phyloP scores from a whole-genome alignment of 108 stramenopile species.

The Nitzschia sp. region DNA sequence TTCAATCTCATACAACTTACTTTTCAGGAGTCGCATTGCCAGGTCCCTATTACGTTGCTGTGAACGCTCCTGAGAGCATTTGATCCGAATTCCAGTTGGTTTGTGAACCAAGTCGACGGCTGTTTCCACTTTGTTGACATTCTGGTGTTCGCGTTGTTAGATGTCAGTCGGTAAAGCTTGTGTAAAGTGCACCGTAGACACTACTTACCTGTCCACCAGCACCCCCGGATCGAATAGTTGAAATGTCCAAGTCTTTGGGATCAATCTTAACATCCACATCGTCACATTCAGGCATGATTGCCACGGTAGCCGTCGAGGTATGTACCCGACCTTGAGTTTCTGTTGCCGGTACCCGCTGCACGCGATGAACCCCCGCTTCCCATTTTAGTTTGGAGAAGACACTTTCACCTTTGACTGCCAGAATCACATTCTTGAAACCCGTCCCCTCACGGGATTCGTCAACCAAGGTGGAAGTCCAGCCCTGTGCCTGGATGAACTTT shows the following conservation, averaged over 20 bases:
- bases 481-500: conserved; percentile 71
- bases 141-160: conserved; percentile 37
- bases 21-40: conserved; percentile 92
- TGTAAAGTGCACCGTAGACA: not conserved
- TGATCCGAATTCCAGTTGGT: conserved; percentile 94
- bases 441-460: conserved; percentile 82
- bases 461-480: conserved; percentile 83
- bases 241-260: conserved; percentile 84
- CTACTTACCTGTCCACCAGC: conserved; percentile 86
- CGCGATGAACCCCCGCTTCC: conserved; percentile 97
- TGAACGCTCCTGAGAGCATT: conserved; percentile 95
- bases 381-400: conserved; percentile 91
- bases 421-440: conserved; percentile 85
- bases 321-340: conserved; percentile 91
- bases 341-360: conserved; percentile 97
- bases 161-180: not conserved
- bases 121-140: conserved; percentile 99
- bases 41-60: conserved; percentile 94
- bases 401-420: conserved; percentile 80
- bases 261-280: conserved; percentile 85
- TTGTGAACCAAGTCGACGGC: conserved; percentile 94
- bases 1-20: conserved; percentile 85
- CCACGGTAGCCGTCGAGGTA: conserved; percentile 94
- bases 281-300: conserved; percentile 88
- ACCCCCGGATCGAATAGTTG: conserved; percentile 90